A percentile compares a stretch with the other conserved stretches of the same genome.
Conservation (phyloP, 169 alveolate species). For the Eimeria sp. region DNA sequence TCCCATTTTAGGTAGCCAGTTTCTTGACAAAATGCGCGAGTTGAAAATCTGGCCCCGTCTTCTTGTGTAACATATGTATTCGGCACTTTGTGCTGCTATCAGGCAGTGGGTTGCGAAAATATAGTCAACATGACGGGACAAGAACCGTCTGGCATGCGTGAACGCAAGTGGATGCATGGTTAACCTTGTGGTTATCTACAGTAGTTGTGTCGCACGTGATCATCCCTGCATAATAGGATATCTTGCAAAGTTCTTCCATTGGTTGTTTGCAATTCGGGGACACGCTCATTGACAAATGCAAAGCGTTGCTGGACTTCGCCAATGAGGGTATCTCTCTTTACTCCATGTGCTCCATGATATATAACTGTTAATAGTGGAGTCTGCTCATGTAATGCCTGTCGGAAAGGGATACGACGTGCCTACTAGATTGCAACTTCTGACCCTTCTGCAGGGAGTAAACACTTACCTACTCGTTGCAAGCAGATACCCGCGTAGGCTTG, state of each 20-base stretch:
- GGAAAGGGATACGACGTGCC: neutral
- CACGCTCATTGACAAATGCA: neutral
- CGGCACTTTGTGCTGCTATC: neutral
- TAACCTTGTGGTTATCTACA: neutral
- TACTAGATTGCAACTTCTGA: neutral
- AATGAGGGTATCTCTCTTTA: neutral
- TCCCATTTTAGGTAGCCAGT: neutral
- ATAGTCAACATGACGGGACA: no score
- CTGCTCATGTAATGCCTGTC: neutral
- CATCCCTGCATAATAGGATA: neutral
- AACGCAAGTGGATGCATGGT: neutral
- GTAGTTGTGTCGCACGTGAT: no score
- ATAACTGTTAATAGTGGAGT: no score
- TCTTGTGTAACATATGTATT: neutral
- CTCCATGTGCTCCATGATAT: neutral
- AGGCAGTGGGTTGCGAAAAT: neutral
- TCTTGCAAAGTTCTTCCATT: neutral
- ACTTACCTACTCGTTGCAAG: neutral
- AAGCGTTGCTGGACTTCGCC: neutral
- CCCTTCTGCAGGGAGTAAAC: constrained; percentile 7
- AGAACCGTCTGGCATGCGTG: neutral
- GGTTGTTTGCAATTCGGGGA: neutral
- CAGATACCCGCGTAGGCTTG: neutral
- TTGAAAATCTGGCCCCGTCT: no score
- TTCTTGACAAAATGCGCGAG: neutral